Evolutionary conservation across 2,329 filamentous ascomycete genomes (phyloP), one percentile per base, ranked within the genome.

Genomic region (Fusarium sp.): DNA sequence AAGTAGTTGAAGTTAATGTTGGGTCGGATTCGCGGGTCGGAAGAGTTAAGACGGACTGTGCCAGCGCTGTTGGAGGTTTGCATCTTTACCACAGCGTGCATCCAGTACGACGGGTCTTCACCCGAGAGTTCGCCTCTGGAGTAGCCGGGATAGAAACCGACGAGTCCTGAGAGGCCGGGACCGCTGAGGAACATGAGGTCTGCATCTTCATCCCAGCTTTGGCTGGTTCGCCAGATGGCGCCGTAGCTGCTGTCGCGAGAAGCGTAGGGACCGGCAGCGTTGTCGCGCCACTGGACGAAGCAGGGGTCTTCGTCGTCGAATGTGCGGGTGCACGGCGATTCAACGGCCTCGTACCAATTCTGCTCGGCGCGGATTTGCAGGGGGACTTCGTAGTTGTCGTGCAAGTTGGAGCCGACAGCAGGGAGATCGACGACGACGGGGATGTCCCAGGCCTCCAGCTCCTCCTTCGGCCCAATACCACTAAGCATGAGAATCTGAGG

Each of bases 1-100:
- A 63, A 63, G 8, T 40, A 63, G 8, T 62, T 55, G 5, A 63
- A 63, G 12, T 61, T 45, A 9, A 62, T 62, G 11, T 62, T 61
- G 9, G 59, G 59, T 0, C 57, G 30, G 0, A 62, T 62, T 1
- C 59, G 59, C 3, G 59, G 59, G 6, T 62, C 56, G 0, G 56
- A 52, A 1, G 45, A 53, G 29, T 62, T 62, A 4, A 62, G 59
- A 1, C 59, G n/a, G 9, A 62, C 57, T 0, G 59, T 62, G 1
- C 59, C 59, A 1, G 56, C 56, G 20, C 56, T 61, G 20, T 62
- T 61, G 20, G 34, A 61, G 0, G 57, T 62, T 16, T 62, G 59
- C 59, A 62, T 62, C 20, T 62, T 62, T 2, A 62, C 56, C 0
- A 62, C 29, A 2, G 59, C 59, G 20, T 62, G 59, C 44, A 62